Evolutionary conservation across 108 stramenopile species (phyloP), one percentile per base, ranked within the genome.

Genomic region (Cyclostephanos tholiformis): DNA sequence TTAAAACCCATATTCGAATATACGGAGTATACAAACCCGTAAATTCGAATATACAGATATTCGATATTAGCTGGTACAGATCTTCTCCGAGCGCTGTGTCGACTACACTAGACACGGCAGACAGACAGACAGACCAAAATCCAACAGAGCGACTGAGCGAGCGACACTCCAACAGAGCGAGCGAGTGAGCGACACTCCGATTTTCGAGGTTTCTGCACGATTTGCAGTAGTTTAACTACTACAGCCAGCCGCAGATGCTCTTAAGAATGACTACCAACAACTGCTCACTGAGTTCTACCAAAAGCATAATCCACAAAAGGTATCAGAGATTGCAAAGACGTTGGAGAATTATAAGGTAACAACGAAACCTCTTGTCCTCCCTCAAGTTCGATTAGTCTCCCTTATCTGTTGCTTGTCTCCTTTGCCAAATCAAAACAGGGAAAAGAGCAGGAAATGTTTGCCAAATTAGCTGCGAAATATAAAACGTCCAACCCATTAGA

Each of bases 311-410:
- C 76, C 94, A 11, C 26, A 68, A 13, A 94, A 91, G 78, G 41
- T 94, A 39, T 63, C 69, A 30, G 85, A 89, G 41, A 86, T 94
- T 19, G 66, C 46, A 6, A 78, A 76, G 19, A 78, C 68, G 8
- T 79, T 96, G 56, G 63, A 77, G 62, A 96, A 92, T 63, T 93
- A 92, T 80, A 88, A 90, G 84, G 86, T 82, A 55, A 44, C 64
- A 14, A 77, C 65, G 35, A 30, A 61, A 55, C 8, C 1, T 16
- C 30, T 17, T 71, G n/a, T 60, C 26, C 4, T 62, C 32, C 8
- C 35, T 53, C 8, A 14, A 53, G 25, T 14, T 20, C 14, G 20
- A 53, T 20, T 25, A 4, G 6, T n/a, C 19, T 25, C 20, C 23
- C 53, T 27, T 4, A 23, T 55, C 23, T 12, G 53, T 55, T 55